phyloP scores from a whole-genome alignment of 2,329 filamentous ascomycete genomes.

The Dothidotthia symphoricarpi region DNA sequence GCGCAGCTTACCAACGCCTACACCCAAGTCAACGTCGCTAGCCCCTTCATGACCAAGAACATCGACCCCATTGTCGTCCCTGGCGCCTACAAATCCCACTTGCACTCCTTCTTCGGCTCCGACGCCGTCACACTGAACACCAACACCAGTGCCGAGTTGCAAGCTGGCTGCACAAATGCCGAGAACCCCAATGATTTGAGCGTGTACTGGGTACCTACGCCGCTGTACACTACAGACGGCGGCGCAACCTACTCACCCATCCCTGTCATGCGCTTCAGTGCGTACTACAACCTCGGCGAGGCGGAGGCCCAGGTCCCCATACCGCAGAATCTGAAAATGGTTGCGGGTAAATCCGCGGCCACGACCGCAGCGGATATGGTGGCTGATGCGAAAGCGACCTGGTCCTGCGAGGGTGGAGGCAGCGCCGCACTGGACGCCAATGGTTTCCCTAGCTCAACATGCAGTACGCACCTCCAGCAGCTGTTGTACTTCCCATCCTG shows the following conservation, averaged over 20 bases:
- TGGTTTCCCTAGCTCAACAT: constrained; percentile 39
- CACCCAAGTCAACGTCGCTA: constrained; percentile 35
- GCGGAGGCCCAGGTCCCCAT: constrained; percentile 48
- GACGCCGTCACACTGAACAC: constrained; percentile 44
- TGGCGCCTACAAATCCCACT: constrained; percentile 43
- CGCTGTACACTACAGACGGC: constrained; percentile 40
- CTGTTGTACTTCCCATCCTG: constrained; percentile 50
- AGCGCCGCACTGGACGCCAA: constrained; percentile 19
- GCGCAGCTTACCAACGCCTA: constrained; percentile 32
- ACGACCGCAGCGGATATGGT: constrained; percentile 22
- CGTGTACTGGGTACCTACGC: constrained; percentile 49
- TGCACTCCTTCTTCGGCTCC: constrained; percentile 49
- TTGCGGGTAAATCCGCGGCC: constrained; percentile 45
- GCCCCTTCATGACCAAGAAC: constrained; percentile 47
- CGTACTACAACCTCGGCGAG: constrained; percentile 48
- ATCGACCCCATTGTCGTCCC: constrained; percentile 48
- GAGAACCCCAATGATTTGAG: constrained; percentile 52
- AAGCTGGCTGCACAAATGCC: constrained; percentile 47
- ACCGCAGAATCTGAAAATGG: constrained; percentile 46
- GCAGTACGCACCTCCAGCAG: constrained; percentile 47
- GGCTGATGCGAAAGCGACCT: constrained; percentile 23
- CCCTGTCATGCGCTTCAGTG: constrained; percentile 43
- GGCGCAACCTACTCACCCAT: constrained; percentile 37
- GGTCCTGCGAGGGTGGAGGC: constrained; percentile 31
- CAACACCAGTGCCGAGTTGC: constrained; percentile 41